Percentiles rank a stretch among this genome's conserved stretches.
Conservation (phyloP, 2,329 filamentous ascomycete species). For the Calonectria leucothoes region DNA sequence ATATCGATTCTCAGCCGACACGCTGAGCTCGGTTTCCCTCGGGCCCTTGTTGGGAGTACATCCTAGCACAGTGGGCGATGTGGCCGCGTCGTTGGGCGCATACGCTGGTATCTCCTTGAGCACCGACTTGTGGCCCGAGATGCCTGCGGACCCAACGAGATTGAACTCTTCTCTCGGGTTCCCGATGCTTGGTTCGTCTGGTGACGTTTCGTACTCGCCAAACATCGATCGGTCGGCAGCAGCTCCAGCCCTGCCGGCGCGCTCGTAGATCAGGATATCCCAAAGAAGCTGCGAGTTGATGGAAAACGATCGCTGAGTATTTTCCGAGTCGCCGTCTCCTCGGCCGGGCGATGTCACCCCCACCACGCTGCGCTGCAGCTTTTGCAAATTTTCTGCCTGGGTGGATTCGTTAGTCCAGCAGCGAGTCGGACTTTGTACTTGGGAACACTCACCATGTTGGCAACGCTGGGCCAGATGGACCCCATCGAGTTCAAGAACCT, state of each 20-base stretch:
- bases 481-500: constrained; percentile 39
- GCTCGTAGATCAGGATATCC: constrained; percentile 51
- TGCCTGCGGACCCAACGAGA: constrained; percentile 51
- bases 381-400: constrained; percentile 43
- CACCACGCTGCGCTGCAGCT: constrained; percentile 47
- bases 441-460: constrained; percentile 35
- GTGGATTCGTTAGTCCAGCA: background rate
- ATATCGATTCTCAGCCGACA: background rate
- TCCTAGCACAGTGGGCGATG: background rate
- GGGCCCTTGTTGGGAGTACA: background rate
- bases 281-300: constrained; percentile 50
- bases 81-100: constrained; percentile 44
- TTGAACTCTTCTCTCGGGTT: constrained; percentile 37
- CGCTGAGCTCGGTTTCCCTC: background rate
- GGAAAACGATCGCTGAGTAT: constrained; percentile 33
- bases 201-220: constrained; percentile 21
- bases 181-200: background rate
- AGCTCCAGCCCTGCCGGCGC: constrained; percentile 41
- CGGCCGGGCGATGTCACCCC: background rate
- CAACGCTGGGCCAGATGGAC: constrained; percentile 37
- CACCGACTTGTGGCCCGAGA: constrained; percentile 50
- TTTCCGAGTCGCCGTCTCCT: background rate
- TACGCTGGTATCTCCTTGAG: constrained; percentile 47
- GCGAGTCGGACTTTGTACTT: background rate
- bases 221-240: constrained; percentile 39